phyloP scores from a whole-genome alignment of 768 basidiomycete species.

The Phlebiopsis gigantea region DNA sequence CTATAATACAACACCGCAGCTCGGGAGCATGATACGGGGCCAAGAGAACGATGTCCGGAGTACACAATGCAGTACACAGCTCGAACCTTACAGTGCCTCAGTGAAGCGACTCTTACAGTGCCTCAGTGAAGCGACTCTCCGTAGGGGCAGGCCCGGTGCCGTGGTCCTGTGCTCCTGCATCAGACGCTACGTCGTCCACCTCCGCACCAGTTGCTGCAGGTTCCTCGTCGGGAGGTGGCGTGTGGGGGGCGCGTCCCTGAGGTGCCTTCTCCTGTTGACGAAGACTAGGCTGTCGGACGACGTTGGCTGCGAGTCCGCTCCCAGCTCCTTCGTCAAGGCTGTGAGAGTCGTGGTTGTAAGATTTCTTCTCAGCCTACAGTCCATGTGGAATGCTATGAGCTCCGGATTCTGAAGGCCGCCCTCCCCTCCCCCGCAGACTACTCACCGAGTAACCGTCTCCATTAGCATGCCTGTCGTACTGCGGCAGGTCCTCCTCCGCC shows the following conservation, averaged over 20 bases:
- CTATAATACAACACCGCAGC: neutral
- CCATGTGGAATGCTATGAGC: neutral
- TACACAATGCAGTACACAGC: neutral
- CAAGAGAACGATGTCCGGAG: neutral
- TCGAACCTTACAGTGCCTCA: neutral
- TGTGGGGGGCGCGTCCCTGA: constrained; percentile 41
- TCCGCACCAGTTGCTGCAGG: constrained; percentile 10
- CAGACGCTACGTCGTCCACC: neutral
- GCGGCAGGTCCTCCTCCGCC: constrained; percentile 46
- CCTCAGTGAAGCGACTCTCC: constrained; percentile 23
- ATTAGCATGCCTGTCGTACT: constrained; percentile 46
- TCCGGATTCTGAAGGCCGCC: constrained; percentile 32
- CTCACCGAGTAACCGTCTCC: constrained; percentile 29
- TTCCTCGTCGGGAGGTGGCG: constrained; percentile 16
- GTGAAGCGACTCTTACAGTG: neutral
- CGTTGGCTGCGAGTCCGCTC: constrained; percentile 26
- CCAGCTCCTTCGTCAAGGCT: constrained; percentile 14
- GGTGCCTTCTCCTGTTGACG: constrained; percentile 74
- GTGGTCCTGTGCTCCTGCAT: neutral
- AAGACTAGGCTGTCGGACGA: constrained; percentile 43
- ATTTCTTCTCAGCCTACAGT: constrained; percentile 34
- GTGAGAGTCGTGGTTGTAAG: neutral
- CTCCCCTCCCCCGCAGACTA: constrained; percentile 17
- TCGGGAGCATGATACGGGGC: neutral
- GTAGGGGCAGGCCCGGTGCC: constrained; percentile 15